Conservation (phyloP, 2,329 filamentous ascomycete species). For the Blastomyces percursus region DNA sequence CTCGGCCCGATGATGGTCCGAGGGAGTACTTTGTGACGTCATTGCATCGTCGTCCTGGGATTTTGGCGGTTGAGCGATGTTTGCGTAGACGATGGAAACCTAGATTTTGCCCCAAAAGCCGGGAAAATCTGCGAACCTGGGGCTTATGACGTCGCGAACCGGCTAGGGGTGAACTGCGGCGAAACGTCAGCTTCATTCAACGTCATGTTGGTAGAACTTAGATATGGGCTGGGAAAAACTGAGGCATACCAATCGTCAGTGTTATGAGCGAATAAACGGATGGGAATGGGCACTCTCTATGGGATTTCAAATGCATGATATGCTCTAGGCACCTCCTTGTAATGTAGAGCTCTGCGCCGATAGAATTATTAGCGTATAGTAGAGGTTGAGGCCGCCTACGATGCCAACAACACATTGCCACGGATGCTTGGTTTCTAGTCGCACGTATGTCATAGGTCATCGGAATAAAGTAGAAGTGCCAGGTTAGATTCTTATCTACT, state of each 20-base stretch:
- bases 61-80: background rate
- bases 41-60: background rate
- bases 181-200: background rate
- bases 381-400: background rate
- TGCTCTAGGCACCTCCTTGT: background rate
- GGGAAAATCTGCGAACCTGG: background rate
- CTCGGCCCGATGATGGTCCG: background rate
- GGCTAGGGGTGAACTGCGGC: background rate
- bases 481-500: background rate
- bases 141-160: background rate
- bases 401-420: background rate
- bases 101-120: background rate
- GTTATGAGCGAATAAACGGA: background rate
- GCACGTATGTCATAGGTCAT: conserved; percentile 5
- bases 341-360: background rate
- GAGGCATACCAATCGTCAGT: background rate
- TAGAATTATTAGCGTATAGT: background rate
- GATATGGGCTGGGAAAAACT: background rate
- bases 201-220: background rate
- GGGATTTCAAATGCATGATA: background rate
- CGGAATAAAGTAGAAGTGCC: background rate
- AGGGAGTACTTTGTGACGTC: background rate
- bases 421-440: background rate
- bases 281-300: background rate
- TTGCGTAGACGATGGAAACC: background rate